Evolutionary conservation across 2,329 filamentous ascomycete genomes (phyloP), one percentile per base, ranked within the genome.

Genomic region (Neospermospora avenae): DNA sequence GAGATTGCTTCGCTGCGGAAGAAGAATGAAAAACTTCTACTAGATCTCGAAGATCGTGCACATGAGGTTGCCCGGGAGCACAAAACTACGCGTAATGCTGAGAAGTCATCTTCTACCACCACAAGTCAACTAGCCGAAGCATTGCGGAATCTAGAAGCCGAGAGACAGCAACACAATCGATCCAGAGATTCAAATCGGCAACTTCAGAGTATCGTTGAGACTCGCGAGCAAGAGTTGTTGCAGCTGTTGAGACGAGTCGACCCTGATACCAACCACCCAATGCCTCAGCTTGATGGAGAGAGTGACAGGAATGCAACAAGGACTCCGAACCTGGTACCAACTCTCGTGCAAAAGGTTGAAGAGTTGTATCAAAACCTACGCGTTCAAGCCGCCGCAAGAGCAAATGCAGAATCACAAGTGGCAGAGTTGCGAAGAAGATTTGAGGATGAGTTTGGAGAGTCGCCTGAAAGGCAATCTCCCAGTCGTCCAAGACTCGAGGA

Each of bases 51-150:
- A 73, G 93, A 99, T 73, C 80, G 97, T 37, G 96, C 91, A 67
- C 93, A 98, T 68, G 92, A 98, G 74, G 83, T 97, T 57, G 89
- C 90, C 53, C 84, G 92, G 31, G 93, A 97, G 75, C 91, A 93
- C 71, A 96, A 97, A 77, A 86, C 87, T 20, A 95, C 88, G 70
- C 87, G 93, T 61, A 95, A 90, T 72, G 93, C 93, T 3, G 93
- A 98, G 75, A 96, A 96, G 74, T 84, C 87, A 22, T 88, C 91
- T 18, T 96, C 91, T 0, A 89, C 86, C 37, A 83, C 88, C 61
- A 90, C 87, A 6, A 84, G 89, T 22, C 92, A 98, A 72, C 81
- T 98, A 28, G 91, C 92, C 8, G 95, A 98, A 73, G 87, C 87
- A 14, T 96, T 96, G 70, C 86, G 93, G 34, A 95, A 88, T 58